phyloP scores from a whole-genome alignment of 2,329 filamentous ascomycete species.

The Sporothrix brasiliensis region DNA sequence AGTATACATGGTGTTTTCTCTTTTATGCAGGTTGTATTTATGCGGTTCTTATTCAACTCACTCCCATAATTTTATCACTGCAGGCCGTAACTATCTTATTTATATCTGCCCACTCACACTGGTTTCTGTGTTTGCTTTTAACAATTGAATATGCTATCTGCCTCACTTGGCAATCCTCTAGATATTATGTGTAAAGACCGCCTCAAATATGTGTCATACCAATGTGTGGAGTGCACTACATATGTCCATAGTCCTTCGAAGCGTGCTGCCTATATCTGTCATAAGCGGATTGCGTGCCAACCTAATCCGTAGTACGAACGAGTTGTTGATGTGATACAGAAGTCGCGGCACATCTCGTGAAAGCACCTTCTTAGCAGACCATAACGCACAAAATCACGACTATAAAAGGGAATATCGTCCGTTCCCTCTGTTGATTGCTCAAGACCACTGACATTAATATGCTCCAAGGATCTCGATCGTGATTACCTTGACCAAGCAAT shows the following conservation, averaged over 20 bases:
- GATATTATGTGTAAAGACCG: not conserved
- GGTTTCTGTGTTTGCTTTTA: not conserved
- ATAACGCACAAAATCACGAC: not conserved
- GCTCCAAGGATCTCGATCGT: not conserved
- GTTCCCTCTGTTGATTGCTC: not conserved
- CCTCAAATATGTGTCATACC: not conserved
- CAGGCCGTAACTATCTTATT: not conserved
- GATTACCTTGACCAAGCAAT: not conserved
- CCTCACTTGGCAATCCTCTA: not conserved
- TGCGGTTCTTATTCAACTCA: not conserved
- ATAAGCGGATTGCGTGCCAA: too few species aligned
- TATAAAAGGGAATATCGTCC: not conserved
- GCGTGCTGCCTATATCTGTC: too few species aligned
- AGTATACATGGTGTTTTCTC: not conserved
- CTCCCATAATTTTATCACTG: not conserved
- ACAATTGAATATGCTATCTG: not conserved
- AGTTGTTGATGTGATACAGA: not conserved
- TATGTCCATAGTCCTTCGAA: not conserved
- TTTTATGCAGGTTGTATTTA: slow-evolving; percentile 2
- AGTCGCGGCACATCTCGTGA: not conserved
- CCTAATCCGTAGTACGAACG: not conserved
- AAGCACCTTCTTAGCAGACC: not conserved
- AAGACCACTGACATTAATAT: not conserved
- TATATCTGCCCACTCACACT: not conserved
- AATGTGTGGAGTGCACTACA: not conserved